Percentiles rank a stretch among this genome's conserved stretches.
These are phyloP conservation scores for Penicillium cataractarum DNA, from an alignment of 495 filamentous ascomycete species.

Conservation along the genomic window DNA sequence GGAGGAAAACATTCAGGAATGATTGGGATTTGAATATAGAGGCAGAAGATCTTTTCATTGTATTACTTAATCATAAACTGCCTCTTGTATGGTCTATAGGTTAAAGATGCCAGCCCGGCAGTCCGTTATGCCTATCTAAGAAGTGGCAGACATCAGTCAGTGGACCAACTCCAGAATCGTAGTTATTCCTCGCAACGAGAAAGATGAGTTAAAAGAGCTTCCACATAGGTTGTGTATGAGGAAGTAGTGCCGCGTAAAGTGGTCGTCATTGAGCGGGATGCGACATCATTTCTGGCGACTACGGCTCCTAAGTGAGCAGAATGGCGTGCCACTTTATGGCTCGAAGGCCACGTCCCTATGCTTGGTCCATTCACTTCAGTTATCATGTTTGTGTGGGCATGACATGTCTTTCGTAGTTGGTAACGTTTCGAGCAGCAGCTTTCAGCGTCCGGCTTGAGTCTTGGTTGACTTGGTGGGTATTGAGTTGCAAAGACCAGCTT, in stretches of 20 bases:
- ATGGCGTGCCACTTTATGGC: neutral
- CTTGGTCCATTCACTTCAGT: too few species aligned
- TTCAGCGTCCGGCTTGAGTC: neutral
- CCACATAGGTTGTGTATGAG: neutral
- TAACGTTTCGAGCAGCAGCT: neutral
- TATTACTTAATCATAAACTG: neutral
- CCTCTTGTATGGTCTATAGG: neutral
- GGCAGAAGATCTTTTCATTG: too few species aligned
- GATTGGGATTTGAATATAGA: too few species aligned
- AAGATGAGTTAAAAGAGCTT: neutral
- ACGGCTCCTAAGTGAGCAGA: neutral
- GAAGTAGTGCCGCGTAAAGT: neutral
- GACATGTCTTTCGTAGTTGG: neutral
- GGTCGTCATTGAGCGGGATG: neutral
- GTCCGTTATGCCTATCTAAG: neutral
- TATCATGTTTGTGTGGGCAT: neutral
- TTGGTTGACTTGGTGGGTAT: neutral
- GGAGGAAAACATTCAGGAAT: too few species aligned
- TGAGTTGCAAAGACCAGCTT: neutral
- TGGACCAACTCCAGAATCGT: neutral
- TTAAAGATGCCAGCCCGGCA: neutral
- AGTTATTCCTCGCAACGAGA: neutral
- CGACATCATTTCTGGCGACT: neutral
- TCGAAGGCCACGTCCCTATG: too few species aligned
- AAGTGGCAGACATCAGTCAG: neutral